phyloP scores from a whole-genome alignment of 176 grass and related monocot species.

The bread wheat (Triticum aestivum) region DNA sequence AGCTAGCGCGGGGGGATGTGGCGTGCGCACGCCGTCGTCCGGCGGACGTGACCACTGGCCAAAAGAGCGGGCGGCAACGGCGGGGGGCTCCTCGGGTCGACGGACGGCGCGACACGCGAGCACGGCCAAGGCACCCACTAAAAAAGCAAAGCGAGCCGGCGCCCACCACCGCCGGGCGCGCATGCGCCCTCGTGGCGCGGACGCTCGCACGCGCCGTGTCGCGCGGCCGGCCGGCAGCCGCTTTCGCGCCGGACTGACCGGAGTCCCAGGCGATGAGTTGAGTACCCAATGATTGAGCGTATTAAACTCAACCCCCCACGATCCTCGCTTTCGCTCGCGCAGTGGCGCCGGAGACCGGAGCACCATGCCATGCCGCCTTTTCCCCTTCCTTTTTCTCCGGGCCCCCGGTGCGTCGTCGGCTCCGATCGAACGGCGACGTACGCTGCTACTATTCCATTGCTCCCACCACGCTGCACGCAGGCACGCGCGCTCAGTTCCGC shows the following conservation, averaged over 20 bases:
- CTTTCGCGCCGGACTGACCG: neutral
- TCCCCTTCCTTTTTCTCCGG: neutral
- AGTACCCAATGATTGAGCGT: slow-evolving; percentile 44
- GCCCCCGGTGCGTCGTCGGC: no score
- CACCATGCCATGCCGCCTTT: neutral
- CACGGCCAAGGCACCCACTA: neutral
- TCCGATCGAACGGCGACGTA: no score
- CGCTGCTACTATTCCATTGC: neutral
- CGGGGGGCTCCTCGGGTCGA: no score
- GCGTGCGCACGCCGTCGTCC: neutral
- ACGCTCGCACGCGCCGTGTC: slow-evolving; percentile 28
- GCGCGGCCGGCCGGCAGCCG: neutral
- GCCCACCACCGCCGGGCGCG: neutral
- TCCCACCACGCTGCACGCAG: neutral
- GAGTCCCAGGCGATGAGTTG: neutral
- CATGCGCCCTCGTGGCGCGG: neutral
- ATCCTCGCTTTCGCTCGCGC: neutral
- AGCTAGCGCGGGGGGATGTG: neutral
- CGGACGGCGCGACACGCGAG: neutral
- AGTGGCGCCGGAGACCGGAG: neutral
- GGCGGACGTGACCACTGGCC: neutral
- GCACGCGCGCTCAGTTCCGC: neutral
- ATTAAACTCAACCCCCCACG: neutral
- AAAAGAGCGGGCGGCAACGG: neutral
- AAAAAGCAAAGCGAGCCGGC: neutral